Evolutionary conservation across 176 grass and related monocot species (phyloP).

Genomic region (Paspalum vaginatum): DNA sequence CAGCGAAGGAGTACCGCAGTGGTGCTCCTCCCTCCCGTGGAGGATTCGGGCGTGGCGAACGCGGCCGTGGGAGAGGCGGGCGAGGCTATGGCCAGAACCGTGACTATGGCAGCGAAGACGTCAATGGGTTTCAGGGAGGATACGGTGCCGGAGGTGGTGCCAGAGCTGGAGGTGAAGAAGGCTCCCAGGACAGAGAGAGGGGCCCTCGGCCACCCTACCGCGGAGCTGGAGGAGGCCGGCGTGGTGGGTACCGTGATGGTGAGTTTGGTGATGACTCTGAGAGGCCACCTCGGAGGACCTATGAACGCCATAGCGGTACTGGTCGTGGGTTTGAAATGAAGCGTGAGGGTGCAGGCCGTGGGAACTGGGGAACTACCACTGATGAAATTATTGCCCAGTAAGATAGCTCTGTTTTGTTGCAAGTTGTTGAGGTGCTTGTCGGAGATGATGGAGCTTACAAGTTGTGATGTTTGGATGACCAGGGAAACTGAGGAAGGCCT

Average conservation of each 20-base stretch:
- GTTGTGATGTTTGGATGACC: conserved; percentile 35
- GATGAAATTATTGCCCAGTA: conserved; percentile 67
- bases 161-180: conserved; percentile 61
- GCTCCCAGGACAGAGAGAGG: conserved; percentile 52
- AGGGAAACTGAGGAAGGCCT: conserved; percentile 71
- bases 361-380: conserved; percentile 86
- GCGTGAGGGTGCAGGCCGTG: conserved; percentile 74
- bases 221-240: conserved; percentile 36
- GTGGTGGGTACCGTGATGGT: conserved; percentile 59
- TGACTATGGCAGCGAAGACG: conserved; percentile 56
- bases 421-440: neutral
- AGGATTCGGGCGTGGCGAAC: conserved; percentile 56
- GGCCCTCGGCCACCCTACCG: conserved; percentile 53
- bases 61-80: conserved; percentile 61
- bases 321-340: conserved; percentile 80
- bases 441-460: conserved; percentile 1
- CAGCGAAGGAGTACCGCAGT: conserved; percentile 55
- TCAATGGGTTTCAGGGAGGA: conserved; percentile 64
- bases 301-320: conserved; percentile 83
- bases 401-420: conserved; percentile 2
- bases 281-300: conserved; percentile 60
- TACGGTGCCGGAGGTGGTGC: conserved; percentile 42
- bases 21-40: conserved; percentile 47
- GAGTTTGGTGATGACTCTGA: conserved; percentile 63
- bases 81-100: conserved; percentile 53